Evolutionary conservation across 169 alveolate species (phyloP), one percentile per base, ranked within the genome.

Genomic region (Babesia microti): DNA sequence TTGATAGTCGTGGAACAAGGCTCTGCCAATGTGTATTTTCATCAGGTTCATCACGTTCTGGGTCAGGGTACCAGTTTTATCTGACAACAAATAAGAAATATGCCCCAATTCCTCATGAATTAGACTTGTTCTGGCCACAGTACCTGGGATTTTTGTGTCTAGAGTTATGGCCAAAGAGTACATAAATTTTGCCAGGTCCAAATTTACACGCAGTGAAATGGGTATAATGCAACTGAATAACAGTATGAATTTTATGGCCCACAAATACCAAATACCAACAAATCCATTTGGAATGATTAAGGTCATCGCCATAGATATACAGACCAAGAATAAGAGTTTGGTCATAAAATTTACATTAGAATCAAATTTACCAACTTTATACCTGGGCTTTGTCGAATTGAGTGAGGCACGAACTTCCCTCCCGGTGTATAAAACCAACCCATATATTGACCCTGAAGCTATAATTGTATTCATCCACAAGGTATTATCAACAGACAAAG

Each of bases 11-110:
- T 69, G 79, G 42, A 78, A 68, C 11, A 68, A 45, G 41, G 80
- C 88, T 1, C 80, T 26, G 4, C 84, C 83, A 4, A 74, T 58
- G 59, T 80, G 84, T 23, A 80, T 61, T 23, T 61, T 60, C 29
- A 74, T 79, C 12, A 79, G 58, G n/a, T 84, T 74, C 97, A 95
- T 94, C 37, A 89, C 97, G 66, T 95, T 95, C 65, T 91, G 87
- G 14, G 99, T 95, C 45, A 95, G 70, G 6, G 99, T 95, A 14
- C 99, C 99, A 4, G 99, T 95, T 79, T 95, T 95, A 58, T 95
- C 99, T 3, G 97, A 73, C 36, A 95, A 73, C 22, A 95, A 67
- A 66, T 81, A 91, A 26, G 86, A 89, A n/a, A 95, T 81, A 26
- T 97, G 74, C 17, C 99, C 99, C 30, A 95, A 83, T 54, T 95